Conservation (phyloP, 148 eudicot genomes). For the Vaccinium corymbosum region DNA sequence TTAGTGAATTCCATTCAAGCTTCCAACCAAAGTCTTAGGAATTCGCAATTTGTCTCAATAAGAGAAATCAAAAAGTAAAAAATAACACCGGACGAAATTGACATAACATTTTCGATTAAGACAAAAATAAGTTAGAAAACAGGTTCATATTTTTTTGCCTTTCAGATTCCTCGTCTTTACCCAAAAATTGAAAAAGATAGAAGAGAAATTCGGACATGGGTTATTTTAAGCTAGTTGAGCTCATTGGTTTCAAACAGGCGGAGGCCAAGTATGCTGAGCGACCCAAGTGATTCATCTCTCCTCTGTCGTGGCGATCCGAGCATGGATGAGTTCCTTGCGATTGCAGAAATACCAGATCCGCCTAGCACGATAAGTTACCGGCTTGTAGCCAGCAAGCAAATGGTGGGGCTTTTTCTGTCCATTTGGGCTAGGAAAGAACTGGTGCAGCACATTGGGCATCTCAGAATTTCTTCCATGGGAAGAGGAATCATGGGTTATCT, state of each 20-base stretch:
- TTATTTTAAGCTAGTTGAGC: constrained; percentile 23
- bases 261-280: constrained; percentile 40
- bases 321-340: constrained; percentile 28
- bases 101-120: background rate
- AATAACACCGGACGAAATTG: background rate
- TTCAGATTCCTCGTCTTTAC: background rate
- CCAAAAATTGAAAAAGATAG: background rate
- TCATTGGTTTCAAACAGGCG: constrained; percentile 30
- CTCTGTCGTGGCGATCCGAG: constrained; percentile 16
- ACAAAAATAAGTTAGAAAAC: background rate
- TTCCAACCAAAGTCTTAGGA: no score
- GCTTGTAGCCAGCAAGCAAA: constrained; percentile 76
- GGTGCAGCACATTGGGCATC: constrained; percentile 66
- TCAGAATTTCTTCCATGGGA: constrained; percentile 67
- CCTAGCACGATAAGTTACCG: constrained; percentile 38
- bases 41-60: no score
- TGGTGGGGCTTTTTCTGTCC: constrained; percentile 86
- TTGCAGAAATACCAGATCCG: constrained; percentile 25
- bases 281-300: constrained; percentile 26
- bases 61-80: no score
- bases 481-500: constrained; percentile 90
- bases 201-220: background rate
- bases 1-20: no score
- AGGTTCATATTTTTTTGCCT: background rate
- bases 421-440: constrained; percentile 73